Base-by-base conservation (phyloP, 2,329 filamentous ascomycete genomes). In the Paracamarosporium sp. region DNA sequence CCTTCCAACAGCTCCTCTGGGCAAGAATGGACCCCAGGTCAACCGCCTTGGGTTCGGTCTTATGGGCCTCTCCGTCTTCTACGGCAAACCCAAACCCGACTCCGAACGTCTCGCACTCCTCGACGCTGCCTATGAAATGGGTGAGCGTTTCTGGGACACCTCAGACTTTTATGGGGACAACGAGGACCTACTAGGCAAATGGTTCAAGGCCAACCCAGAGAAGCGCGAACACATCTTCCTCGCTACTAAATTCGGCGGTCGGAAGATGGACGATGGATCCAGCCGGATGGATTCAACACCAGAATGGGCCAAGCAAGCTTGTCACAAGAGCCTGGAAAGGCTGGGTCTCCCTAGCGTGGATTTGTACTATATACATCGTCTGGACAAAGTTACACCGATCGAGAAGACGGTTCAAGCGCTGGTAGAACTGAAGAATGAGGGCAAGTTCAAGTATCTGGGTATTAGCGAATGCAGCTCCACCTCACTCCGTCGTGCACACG, bases 341-440 rank as follows among this genome's bases (percentile, higher is more conserved):
- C 71, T 82, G 11, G 78, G 77, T 1, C 40, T 80, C 9, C 53
- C 71, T 5, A 79, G 1, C 83, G 70, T 82, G 24, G 80, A 82
- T 62, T 69, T 82, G 6, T 82, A 81, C 70, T 78, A 79, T 60
- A 70, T 66, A 46, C 80, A 82, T 60, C 76, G 79, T 4, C 64
- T 81, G 24, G 79, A 82, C 58, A 62, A 64, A 38, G 75, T 73
- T 57, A 81, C 78, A 5, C 80, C 80, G 2, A 73, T 82, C 46
- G 80, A 82, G 65, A 75, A 78, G 65, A 86, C 83, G 0, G 74
- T 86, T 3, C 67, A 78, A 43, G 81, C 76, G 13, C 76, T 86
- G 78, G 81, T 58, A 3, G 78, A 91, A 68, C 68, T 91, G 30
- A 83, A 85, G 1, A 76, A 82, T 87, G 67, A 68, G 47, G 83